These are phyloP conservation scores for Nitzschia sp. DNA, from an alignment of 108 stramenopile genomes.

Conservation along the genomic window DNA sequence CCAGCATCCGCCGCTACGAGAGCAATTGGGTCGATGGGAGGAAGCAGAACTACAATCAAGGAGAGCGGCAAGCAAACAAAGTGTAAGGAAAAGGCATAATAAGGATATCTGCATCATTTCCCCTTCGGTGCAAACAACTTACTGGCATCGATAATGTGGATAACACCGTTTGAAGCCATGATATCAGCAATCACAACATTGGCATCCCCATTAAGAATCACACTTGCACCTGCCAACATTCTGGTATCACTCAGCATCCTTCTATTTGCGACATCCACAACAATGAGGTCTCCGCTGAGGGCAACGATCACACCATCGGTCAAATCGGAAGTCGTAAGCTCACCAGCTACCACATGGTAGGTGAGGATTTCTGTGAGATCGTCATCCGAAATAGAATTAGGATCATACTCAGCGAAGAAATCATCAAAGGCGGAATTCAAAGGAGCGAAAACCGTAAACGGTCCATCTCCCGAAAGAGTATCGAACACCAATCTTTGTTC, in stretches of 20 bases:
- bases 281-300: neutral
- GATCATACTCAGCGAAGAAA: constrained; percentile 19
- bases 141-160: constrained; percentile 41
- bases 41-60: neutral
- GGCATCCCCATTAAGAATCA: neutral
- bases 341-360: neutral
- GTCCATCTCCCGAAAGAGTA: constrained; percentile 2
- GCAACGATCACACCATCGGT: neutral
- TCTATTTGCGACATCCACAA: neutral
- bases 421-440: constrained; percentile 46
- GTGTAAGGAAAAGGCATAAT: too few species aligned
- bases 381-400: neutral
- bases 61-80: too few species aligned
- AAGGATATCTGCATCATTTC: too few species aligned
- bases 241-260: neutral
- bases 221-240: neutral
- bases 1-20: constrained; percentile 1
- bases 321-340: neutral
- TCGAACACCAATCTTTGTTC: neutral
- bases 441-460: constrained; percentile 43
- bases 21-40: neutral
- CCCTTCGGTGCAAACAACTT: neutral
- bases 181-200: constrained; percentile 25
- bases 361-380: neutral
- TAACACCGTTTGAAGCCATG: constrained; percentile 43